phyloP scores from a whole-genome alignment of 1,284 basidiomycete species.

The Ganoderma resinaceum region DNA sequence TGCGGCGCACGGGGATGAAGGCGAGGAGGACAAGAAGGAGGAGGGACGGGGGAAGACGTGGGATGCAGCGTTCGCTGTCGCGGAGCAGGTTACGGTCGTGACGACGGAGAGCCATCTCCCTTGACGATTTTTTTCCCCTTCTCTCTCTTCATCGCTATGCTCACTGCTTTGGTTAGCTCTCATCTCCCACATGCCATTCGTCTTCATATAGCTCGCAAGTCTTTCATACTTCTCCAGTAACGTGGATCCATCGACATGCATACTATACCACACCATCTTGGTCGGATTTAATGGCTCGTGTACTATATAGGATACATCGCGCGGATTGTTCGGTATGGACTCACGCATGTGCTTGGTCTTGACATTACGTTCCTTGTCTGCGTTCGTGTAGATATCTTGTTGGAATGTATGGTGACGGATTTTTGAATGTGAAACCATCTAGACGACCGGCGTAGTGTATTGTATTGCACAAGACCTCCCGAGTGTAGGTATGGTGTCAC shows the following conservation, averaged over 20 bases:
- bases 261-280: background rate
- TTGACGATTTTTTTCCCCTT: background rate
- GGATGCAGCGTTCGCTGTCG: background rate
- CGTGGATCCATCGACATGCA: background rate
- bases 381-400: background rate
- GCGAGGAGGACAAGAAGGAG: background rate
- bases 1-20: too few relatives aligned
- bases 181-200: background rate
- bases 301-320: background rate
- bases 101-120: background rate
- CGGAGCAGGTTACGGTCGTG: conserved; percentile 1
- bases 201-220: background rate
- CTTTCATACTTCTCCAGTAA: background rate
- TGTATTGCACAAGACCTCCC: too few relatives aligned
- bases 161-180: background rate
- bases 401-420: background rate
- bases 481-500: too few relatives aligned
- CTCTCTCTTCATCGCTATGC: background rate
- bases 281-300: background rate
- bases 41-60: background rate
- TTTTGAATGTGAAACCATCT: too few relatives aligned
- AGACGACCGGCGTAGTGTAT: too few relatives aligned
- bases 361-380: background rate
- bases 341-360: background rate
- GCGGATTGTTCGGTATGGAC: background rate